Conservation (phyloP, 352 stramenopile species). For the Aphanomyces astaci region DNA sequence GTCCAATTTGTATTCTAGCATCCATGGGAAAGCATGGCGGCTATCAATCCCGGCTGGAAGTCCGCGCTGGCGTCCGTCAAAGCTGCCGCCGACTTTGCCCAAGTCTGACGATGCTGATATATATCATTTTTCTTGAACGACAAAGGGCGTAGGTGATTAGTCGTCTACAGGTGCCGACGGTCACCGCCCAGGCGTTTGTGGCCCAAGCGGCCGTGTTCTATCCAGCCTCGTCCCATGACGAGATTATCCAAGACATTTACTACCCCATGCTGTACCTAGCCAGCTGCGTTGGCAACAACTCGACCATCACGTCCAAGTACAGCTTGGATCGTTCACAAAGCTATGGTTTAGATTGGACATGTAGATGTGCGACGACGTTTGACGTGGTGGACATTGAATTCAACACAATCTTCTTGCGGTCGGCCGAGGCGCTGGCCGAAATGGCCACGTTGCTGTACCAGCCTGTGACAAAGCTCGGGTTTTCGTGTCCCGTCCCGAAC, state of each 20-base stretch:
- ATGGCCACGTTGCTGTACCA: constrained; percentile 58
- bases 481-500: not conserved
- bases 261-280: constrained; percentile 78
- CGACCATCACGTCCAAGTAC: constrained; percentile 1
- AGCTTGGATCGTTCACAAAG: not conserved
- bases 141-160: constrained; percentile 27
- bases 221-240: constrained; percentile 23
- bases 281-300: constrained; percentile 23
- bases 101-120: not conserved
- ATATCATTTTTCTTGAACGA: not conserved
- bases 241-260: constrained; percentile 52
- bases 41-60: constrained; percentile 61
- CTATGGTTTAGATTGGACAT: too few species aligned
- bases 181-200: constrained; percentile 45
- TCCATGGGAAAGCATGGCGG: constrained; percentile 79
- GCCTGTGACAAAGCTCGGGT: constrained; percentile 13
- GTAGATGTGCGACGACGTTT: constrained; percentile 28
- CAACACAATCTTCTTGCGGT: constrained; percentile 66
- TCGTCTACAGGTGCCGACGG: constrained; percentile 34
- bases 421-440: constrained; percentile 45
- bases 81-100: constrained; percentile 35
- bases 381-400: constrained; percentile 72
- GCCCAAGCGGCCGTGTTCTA: constrained; percentile 30
- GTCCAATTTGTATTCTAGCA: too few species aligned
- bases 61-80: constrained; percentile 40